Base-by-base conservation (phyloP, 768 basidiomycete species). In the Chlorophyllum brunneum region DNA sequence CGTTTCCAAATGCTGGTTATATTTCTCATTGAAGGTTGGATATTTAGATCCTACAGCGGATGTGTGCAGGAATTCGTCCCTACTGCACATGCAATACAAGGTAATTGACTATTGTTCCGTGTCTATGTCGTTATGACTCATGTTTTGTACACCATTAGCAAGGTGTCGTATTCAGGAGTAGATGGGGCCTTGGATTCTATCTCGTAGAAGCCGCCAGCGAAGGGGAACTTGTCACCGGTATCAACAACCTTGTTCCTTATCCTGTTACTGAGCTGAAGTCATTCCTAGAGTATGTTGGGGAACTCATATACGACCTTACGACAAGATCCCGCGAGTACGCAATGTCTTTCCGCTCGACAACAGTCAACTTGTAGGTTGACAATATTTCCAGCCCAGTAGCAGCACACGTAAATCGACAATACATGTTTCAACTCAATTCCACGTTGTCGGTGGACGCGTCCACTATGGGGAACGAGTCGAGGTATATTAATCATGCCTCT, bases 401-500 rank as follows among this genome's bases (percentile, higher is more conserved):
- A 6, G 33, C 46, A 15, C 57, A 60, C 15, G 31, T 20, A 1
- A 50, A 46, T 4, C 55, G 56, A 20, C 46, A 54, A 26, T 60
- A 60, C 31, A 46, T 58, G 29, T 60, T 60, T 34, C 40, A 60
- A 5, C 49, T 60, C 16, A 56, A 60, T 27, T 46, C 45, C 1
- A 42, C 37, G 8, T 23, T 58, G 2, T 40, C 52, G 7, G 22
- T 58, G 3, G 58, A 58, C 36, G 48, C 46, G 15, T 20, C 42
- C 1, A 34, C 31, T 4, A 30, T 33, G 0, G 58, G 58, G 1
- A 58, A 58, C 22, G 58, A 58, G 22, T 46, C 58, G 8, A 31
- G 55, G 2, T 56, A 56, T 18, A 51, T 56, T 11, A 58, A 58
- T 36, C 58, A 58, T 7, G 56, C 42, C 16, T 23, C 38, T 1